These are phyloP conservation scores for Tetradesmus obliquus DNA, from an alignment of 139 green algal genomes.

Conservation along the genomic window DNA sequence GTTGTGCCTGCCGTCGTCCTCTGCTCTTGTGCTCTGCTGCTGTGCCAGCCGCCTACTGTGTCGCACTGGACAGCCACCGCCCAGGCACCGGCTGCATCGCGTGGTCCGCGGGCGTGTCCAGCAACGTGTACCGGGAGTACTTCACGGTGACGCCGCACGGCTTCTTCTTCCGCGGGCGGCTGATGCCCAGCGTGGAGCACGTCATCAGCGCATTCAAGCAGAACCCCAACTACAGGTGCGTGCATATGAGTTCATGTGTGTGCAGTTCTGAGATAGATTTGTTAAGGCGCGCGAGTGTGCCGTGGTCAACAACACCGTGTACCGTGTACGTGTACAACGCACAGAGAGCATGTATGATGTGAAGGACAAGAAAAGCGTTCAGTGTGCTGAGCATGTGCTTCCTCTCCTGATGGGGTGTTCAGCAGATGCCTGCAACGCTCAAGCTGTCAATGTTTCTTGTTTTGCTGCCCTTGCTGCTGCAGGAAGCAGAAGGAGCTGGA, in stretches of 20 bases:
- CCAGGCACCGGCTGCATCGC: conserved; percentile 34
- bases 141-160: conserved; percentile 61
- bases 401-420: too few species aligned
- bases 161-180: conserved; percentile 41
- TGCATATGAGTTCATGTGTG: too few species aligned
- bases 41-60: neutral
- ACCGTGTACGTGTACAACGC: too few species aligned
- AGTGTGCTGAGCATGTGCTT: neutral
- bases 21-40: too few species aligned
- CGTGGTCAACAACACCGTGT: too few species aligned
- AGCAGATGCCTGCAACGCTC: too few species aligned
- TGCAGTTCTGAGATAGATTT: too few species aligned
- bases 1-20: too few species aligned
- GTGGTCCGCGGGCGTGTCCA: neutral
- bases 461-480: too few species aligned
- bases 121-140: conserved; percentile 55
- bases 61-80: neutral
- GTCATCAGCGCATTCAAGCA: conserved; percentile 31
- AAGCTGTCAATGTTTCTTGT: too few species aligned
- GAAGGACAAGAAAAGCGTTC: neutral
- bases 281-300: too few species aligned
- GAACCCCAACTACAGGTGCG: conserved; percentile 36
- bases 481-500: conserved; percentile 4
- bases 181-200: conserved; percentile 37
- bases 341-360: too few species aligned